A percentile compares a stretch with the other conserved stretches of the same genome.
Conservation (phyloP, 139 green algal species). For the Ettlia oleoabundans region DNA sequence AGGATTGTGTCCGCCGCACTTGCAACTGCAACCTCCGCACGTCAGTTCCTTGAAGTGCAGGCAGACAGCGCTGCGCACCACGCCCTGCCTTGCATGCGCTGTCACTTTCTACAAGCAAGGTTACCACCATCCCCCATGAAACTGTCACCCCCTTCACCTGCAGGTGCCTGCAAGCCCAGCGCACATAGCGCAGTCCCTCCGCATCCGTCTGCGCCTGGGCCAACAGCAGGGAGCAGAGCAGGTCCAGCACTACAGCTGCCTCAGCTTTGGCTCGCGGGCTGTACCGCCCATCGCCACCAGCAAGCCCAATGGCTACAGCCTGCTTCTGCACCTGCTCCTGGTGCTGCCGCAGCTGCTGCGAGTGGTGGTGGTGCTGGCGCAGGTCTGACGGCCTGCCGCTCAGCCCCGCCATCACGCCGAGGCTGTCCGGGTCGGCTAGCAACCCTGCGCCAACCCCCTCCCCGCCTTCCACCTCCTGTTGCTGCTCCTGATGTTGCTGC, state of each 20-base stretch:
- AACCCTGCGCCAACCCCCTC: too few relatives aligned
- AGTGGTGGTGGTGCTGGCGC: not conserved
- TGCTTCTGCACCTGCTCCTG: not conserved
- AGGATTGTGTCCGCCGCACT: too few relatives aligned
- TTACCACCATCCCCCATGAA: too few relatives aligned
- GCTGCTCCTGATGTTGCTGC: not conserved
- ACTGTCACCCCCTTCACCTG: too few relatives aligned
- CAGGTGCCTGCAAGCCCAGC: constrained; percentile 28
- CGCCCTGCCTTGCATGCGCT: too few relatives aligned
- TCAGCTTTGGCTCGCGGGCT: not conserved
- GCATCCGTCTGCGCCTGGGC: not conserved
- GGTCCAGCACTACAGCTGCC: constrained; percentile 6
- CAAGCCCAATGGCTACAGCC: constrained; percentile 5
- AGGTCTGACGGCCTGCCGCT: not conserved
- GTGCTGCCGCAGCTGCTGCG: not conserved
- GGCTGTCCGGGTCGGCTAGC: not conserved
- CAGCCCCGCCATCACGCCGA: constrained; percentile 1
- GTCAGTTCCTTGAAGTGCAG: too few relatives aligned
- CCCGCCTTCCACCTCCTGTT: too few relatives aligned
- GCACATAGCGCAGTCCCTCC: constrained; percentile 19
- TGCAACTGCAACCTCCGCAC: too few relatives aligned
- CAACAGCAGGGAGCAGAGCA: constrained; percentile 26
- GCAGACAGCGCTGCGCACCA: too few relatives aligned
- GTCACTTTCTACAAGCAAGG: too few relatives aligned
- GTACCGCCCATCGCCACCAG: constrained; percentile 7